phyloP scores from a whole-genome alignment of 1,139 yeast species.

The Suzukiozyma palmioleophila region DNA sequence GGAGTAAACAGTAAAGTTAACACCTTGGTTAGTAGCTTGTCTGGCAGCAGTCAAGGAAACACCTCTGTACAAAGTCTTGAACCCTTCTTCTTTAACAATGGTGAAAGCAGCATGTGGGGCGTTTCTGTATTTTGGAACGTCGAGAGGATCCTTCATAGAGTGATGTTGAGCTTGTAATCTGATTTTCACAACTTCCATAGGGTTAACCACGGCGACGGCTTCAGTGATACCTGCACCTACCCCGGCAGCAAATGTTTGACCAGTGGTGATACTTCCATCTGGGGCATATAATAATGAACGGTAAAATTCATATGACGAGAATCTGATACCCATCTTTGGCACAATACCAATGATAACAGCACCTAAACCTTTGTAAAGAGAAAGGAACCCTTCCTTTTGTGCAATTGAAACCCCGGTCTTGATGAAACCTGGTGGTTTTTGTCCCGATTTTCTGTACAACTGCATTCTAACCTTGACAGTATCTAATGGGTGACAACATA shows the following conservation, averaged over 20 bases:
- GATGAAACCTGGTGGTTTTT: conserved; percentile 80
- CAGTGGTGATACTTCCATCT: conserved; percentile 68
- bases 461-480: conserved; percentile 98
- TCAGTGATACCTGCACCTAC: conserved; percentile 98
- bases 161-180: conserved; percentile 95
- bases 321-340: conserved; percentile 97
- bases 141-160: conserved; percentile 78
- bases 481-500: conserved; percentile 92
- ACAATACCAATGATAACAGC: conserved; percentile 97
- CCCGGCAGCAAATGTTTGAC: conserved; percentile 81
- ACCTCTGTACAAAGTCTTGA: conserved; percentile 86
- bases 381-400: conserved; percentile 75
- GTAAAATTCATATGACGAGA: conserved; percentile 89
- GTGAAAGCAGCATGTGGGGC: conserved; percentile 90
- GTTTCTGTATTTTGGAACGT: conserved; percentile 80
- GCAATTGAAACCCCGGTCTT: conserved; percentile 78
- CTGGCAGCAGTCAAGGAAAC: conserved; percentile 94
- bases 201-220: conserved; percentile 91
- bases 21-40: conserved; percentile 98
- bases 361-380: conserved; percentile 92
- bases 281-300: conserved; percentile 62
- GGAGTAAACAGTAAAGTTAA: conserved; percentile 93
- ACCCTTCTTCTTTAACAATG: conserved; percentile 87
- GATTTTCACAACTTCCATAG: conserved; percentile 95
- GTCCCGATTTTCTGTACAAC: conserved; percentile 59